Base-by-base conservation (phyloP, 768 basidiomycete species). In the Polyporus arcularius region DNA sequence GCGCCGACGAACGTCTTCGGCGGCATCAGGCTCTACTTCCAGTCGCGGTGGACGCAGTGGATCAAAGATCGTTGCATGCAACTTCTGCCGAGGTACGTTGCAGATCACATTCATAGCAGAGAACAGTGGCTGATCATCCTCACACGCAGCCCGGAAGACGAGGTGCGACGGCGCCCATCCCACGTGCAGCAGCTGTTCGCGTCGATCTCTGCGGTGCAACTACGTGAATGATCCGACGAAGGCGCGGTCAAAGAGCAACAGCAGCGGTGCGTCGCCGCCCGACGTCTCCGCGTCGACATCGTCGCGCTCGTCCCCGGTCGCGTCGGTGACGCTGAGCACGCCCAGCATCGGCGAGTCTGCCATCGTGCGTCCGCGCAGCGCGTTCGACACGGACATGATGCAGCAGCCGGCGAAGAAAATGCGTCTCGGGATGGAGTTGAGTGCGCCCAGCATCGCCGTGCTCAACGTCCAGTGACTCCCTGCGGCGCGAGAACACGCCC, bases 111-210 rank as follows among this genome's bases (percentile, higher is more conserved):
- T 31, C 12, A 40, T 48, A 38, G 64, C 50, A 53, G 26, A 7
- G 16, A 18, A 31, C 39, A 38, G 21, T 55, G 47, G 54, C 26
- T 56, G 49, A 58, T 30, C 26, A 53, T 35, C n/a, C 47, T 31
- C 65, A 15, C 62, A 14, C 58, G 38, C 56, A 92, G 92, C 91
- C 39, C 92, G 92, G 61, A 94, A 94, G 78, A 94, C 92, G 18
- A 88, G 91, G 71, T 94, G 92, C 67, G 92, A 94, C 72, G 92
- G 92, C 42, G 88, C 81, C n/a, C 90, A 90, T 69, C 92, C 92
- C 32, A 82, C 87, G 30, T 94, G 92, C 71, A 85, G 88, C 55
- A 92, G 90, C 74, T 94, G 92, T 73, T 84, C 87, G 60, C 88
- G 89, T 61, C 80, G 92, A 65, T 82, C 83, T 45, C 79, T 93